Evolutionary conservation across 2,329 filamentous ascomycete genomes (phyloP).

Genomic region (Dryadomyces quercivorus): DNA sequence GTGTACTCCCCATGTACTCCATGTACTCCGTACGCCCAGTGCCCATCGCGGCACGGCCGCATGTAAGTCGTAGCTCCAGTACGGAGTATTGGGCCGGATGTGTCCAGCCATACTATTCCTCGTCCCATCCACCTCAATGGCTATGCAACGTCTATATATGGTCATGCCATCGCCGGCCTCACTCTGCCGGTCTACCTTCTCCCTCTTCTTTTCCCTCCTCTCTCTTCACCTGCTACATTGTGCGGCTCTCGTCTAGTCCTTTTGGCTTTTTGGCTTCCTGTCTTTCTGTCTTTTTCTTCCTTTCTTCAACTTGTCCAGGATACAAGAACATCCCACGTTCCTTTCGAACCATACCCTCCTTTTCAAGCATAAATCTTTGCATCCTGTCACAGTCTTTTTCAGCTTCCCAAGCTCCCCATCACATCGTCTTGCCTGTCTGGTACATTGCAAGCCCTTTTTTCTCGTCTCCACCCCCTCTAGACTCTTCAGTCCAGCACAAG

Average conservation of each 20-base stretch:
- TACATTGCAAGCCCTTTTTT: not conserved
- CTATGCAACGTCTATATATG: not conserved
- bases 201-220: not conserved
- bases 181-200: not conserved
- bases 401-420: not conserved
- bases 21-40: not conserved
- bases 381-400: not conserved
- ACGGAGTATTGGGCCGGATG: too few relatives aligned
- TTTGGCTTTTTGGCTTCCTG: too few relatives aligned
- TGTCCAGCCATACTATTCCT: not conserved
- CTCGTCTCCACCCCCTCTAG: slow-evolving; percentile 11
- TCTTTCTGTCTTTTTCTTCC: not conserved
- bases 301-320: not conserved
- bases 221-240: not conserved
- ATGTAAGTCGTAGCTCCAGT: too few relatives aligned
- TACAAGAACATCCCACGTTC: not conserved
- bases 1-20: not conserved
- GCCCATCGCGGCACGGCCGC: too few relatives aligned
- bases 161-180: not conserved
- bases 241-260: not conserved
- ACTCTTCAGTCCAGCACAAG: not conserved
- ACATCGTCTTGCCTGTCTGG: not conserved
- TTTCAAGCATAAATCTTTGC: not conserved
- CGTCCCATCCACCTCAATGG: not conserved
- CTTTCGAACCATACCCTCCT: not conserved